Base-by-base conservation (phyloP, 208 protist species). In the Leishmania amazonensis region DNA sequence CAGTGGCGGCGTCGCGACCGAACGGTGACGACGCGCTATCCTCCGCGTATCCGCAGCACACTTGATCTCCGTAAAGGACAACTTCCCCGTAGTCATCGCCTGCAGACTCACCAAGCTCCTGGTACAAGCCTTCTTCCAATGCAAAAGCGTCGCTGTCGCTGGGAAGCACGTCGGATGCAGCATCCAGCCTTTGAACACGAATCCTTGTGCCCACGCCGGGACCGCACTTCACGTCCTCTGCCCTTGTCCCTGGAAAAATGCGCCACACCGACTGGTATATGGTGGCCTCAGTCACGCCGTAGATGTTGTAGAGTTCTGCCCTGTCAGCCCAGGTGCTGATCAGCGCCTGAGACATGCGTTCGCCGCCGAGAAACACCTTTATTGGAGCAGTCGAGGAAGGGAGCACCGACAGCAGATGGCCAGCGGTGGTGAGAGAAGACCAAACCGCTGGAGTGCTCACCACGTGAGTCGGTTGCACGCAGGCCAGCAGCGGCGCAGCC, bases 281-380 rank as follows among this genome's bases (percentile, higher is more conserved):
- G 1, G 91, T 94, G 38, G 76, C 91, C 81, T 94, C 91, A 42
- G 91, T 94, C 17, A 94, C 87, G 17, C 91, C 91, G 72, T 94
- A 94, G 28, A 94, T 87, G 77, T 90, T 94, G 81, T 85, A 86
- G 42, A 94, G 86, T 49, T 87, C 78, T 21, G 90, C 91, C 62
- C 28, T 40, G 2, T 24, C 64, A 0, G 85, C 80, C 91, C 91
- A 94, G 24, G 47, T 35, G 17, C 84, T 71, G 35, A 92, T 73
- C 3, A 92, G 38, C 21, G 40, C 57, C 73, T 85, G 87, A 28
- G 87, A 71, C 81, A 94, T 81, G 40, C 73, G 75, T 62, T 94
- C 91, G 13, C 91, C 91, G 0, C 91, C 91, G 2, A 92, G 77
- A 64, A 90, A 92, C 45, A 94, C 78, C 76, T 84, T 85, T 60